Conservation (phyloP, 106 monocot species). For the Dendrobium catenatum region DNA sequence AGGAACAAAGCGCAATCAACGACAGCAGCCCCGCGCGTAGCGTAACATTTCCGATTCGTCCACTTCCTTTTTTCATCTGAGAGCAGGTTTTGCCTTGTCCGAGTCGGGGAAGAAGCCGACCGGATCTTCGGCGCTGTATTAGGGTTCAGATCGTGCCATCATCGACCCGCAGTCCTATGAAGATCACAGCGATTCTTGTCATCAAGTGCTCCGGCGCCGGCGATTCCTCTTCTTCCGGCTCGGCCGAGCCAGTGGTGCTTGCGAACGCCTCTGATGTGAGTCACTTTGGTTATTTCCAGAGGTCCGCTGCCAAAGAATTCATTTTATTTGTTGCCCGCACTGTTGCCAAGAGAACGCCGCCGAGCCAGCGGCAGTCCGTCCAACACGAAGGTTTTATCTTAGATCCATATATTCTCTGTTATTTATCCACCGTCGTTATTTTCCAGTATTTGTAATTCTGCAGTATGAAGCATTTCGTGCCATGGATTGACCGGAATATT, state of each 20-base stretch:
- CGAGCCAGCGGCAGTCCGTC: constrained; percentile 71
- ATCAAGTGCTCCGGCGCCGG: not conserved
- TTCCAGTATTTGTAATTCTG: not conserved
- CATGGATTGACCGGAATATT: not conserved
- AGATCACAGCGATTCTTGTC: constrained; percentile 4
- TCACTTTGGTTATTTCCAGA: constrained; percentile 89
- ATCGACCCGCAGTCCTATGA: not conserved
- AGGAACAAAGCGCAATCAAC: too few species aligned
- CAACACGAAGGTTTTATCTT: constrained; percentile 64
- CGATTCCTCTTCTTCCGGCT: constrained; percentile 17
- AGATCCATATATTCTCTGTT: not conserved
- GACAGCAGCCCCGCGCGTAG: too few species aligned
- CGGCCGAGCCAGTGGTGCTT: constrained; percentile 49
- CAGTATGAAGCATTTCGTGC: not conserved
- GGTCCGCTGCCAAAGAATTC: constrained; percentile 57
- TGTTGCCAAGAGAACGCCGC: constrained; percentile 50
- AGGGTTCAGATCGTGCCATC: not conserved
- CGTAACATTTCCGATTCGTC: too few species aligned
- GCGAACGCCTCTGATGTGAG: constrained; percentile 88
- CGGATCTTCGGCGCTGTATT: too few species aligned
- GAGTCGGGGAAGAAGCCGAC: too few species aligned
- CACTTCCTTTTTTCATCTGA: too few species aligned
- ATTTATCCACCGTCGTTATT: not conserved
- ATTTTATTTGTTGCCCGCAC: constrained; percentile 66
- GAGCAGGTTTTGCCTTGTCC: too few species aligned